Evolutionary conservation across 75 land plant genomes (phyloP).

Genomic region (Pinus tabuliformis): DNA sequence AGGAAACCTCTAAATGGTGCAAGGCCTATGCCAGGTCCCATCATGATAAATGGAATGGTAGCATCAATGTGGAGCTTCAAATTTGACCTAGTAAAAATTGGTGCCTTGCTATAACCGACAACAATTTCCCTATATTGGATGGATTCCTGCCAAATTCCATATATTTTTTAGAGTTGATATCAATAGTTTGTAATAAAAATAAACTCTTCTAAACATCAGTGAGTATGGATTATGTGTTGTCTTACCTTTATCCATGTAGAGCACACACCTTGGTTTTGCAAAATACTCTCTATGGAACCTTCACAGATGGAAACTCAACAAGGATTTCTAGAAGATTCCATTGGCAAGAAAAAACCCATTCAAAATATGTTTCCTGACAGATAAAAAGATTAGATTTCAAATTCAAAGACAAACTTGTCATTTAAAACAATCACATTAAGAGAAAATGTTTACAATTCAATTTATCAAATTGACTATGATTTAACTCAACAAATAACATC

Average conservation of each 20-base stretch:
- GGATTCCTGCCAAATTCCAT: conserved; percentile 1
- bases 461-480: not conserved
- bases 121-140: not conserved
- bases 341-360: conserved; percentile 33
- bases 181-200: not conserved
- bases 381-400: not conserved
- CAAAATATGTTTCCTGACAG: conserved; percentile 34
- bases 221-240: not conserved
- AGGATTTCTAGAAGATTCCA: conserved; percentile 41
- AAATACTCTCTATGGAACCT: conserved; percentile 40
- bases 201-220: not conserved
- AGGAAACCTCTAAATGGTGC: conserved; percentile 66
- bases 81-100: conserved; percentile 56
- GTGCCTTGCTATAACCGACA: conserved; percentile 29
- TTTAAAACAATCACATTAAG: not conserved
- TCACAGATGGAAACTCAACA: conserved; percentile 35
- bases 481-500: not conserved
- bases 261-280: conserved; percentile 47
- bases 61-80: conserved; percentile 51
- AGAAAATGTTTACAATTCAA: not conserved
- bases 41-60: conserved; percentile 40
- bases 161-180: not conserved
- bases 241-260: conserved; percentile 57
- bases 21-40: conserved; percentile 64
- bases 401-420: not conserved